Base-by-base conservation (phyloP, 2,329 filamentous ascomycete species). In the Cladosporium velox region DNA sequence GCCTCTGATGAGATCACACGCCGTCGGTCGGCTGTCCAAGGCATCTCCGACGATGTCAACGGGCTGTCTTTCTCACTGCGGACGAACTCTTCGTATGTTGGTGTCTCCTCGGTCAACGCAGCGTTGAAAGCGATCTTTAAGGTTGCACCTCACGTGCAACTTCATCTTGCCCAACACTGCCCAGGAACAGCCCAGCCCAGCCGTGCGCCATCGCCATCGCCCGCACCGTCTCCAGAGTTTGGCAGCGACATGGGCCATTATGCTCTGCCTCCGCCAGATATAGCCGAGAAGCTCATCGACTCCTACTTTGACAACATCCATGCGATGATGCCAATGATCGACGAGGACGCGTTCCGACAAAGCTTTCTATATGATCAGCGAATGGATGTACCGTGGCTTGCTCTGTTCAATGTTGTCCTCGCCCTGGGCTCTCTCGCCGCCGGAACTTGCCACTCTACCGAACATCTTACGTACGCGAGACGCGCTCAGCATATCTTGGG, bases 1-100 rank as follows among this genome's bases (percentile, higher is more conserved):
- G 87, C 88, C 73, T 32, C 35, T 1, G 44, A 51, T 18, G 89
- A 91, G 73, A 86, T 77, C 55, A 76, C 58, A 4, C 32, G 77
- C 64, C 76, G 79, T 64, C 75, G 75, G 54, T 67, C 76, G 52
- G 74, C 76, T 44, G 74, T 79, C 34, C 78, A 81, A 60, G 76
- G 77, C 38, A 78, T 70, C 21, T 69, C 69, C 2, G 69, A 70
- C 59, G 69, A 70, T 57, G 69, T 70, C 38, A 70, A 70, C 32
- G 67, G 69, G 7, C 57, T 70, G 4, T 70, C 69, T 1, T 32
- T 70, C 2, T 69, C 69, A 7, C 21, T 69, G 32, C 66, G 68
- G 51, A 63, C 65, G 30, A 66, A 62, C 4, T 70, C 69, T 7
- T 70, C 69, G 0, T 70, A 69, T 24, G 69, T 69, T 14, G 69